A percentile compares a stretch with the other conserved stretches of the same genome.
These are phyloP conservation scores for Imleria badia DNA, from an alignment of 768 basidiomycete genomes.

Conservation along the genomic window DNA sequence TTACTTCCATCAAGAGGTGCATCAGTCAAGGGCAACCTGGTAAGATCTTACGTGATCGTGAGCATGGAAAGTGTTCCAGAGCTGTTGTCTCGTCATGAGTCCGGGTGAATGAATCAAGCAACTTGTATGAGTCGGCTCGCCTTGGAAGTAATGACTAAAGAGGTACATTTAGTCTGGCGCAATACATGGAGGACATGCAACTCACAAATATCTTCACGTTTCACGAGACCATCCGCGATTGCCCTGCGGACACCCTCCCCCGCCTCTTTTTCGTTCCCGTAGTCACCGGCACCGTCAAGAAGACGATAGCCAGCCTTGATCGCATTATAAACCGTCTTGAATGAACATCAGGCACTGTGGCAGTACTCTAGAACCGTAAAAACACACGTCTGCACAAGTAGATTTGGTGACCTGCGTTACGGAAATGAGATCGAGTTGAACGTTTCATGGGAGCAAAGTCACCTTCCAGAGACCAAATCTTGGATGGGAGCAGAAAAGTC, in stretches of 20 bases:
- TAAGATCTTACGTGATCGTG: conserved; percentile 58
- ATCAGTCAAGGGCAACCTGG: not conserved
- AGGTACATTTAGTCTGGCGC: not conserved
- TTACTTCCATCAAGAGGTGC: not conserved
- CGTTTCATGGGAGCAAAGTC: conserved; percentile 8
- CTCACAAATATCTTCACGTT: conserved; percentile 84
- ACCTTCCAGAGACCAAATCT: conserved; percentile 78
- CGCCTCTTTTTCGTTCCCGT: conserved; percentile 87
- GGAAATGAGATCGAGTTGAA: not conserved
- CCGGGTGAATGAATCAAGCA: not conserved
- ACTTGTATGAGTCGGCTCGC: conserved; percentile 27
- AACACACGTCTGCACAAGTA: conserved; percentile 57
- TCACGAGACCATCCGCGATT: conserved; percentile 79
- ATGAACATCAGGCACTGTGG: conserved; percentile 1
- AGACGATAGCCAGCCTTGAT: conserved; percentile 87
- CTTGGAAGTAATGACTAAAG: conserved; percentile 81
- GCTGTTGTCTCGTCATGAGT: conserved; percentile 36
- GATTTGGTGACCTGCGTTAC: conserved; percentile 51
- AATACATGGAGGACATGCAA: conserved; percentile 6
- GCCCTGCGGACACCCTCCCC: conserved; percentile 77
- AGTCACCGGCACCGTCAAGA: conserved; percentile 83
- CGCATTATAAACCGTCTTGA: conserved; percentile 76
- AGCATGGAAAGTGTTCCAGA: conserved; percentile 91
- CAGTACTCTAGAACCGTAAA: not conserved
- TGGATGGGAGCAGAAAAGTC: conserved; percentile 2